Evolutionary conservation across 495 filamentous ascomycete genomes (phyloP), one percentile per base, ranked within the genome.

Genomic region (Lepidopterella palustris): DNA sequence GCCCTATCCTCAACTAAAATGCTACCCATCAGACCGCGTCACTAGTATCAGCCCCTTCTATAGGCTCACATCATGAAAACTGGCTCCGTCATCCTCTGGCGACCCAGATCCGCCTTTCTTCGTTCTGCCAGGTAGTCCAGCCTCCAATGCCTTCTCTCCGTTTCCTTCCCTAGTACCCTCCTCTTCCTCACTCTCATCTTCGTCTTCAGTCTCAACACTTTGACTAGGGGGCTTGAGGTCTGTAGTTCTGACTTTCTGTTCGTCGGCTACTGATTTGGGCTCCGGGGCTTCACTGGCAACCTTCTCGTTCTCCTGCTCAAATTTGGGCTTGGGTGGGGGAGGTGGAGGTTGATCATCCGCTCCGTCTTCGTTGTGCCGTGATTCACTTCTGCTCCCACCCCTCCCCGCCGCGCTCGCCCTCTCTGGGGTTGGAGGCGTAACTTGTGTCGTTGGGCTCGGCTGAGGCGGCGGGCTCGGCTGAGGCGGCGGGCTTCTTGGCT

Each of bases 231-330:
- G 72, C 15, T 83, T 79, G 48, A 74, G 70, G 58, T 84, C 80
- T 27, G 81, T 78, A 4, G 79, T 68, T 39, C 79, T 69, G 27
- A 79, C 73, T 60, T 84, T 85, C 63, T 82, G 81, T 68, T 85
- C 82, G 1, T 79, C 77, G 8, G 76, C 64, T 59, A 65, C 55
- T 15, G 55, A 68, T 35, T 60, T 72, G 53, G 68, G 74, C 31
- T 68, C 65, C 10, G 59, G 53, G 1, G 57, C 28, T 28, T 54
- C 51, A 24, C 42, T 55, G 32, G 31, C 45, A 3, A 21, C 32
- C 27, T 62, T 52, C 18, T 47, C 48, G 45, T 57, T 60, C 45
- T 65, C 49, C 15, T 40, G 50, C 21, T 59, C 53, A 9, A 29
- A 45, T 26, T 61, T 45, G 23, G 60, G 35, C 23, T 62, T 60